Evolutionary conservation across 2,329 filamentous ascomycete genomes (phyloP), one percentile per base, ranked within the genome.

Genomic region (Aspergillus niger): DNA sequence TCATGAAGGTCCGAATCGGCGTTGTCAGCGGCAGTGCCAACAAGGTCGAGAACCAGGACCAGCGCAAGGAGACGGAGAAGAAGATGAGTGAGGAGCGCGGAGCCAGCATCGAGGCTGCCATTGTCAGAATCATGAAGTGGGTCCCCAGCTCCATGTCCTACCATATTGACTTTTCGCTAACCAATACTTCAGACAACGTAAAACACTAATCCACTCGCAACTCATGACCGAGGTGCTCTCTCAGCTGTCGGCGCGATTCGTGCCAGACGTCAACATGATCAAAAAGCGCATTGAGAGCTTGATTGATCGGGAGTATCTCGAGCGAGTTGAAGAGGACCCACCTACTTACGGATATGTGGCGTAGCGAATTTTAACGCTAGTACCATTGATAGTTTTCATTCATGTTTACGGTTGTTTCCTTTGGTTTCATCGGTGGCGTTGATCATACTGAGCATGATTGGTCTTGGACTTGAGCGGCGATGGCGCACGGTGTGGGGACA

Each of bases 1-100:
- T 90, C 53, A 84, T 95, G 70, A 92, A 91, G 74, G 91, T 97
- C 77, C 96, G 96, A 76, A 91, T 95, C 20, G 91, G 91, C 22
- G 89, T 95, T 5, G 90, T 97, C 67, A 90, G 83, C 55, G 77
- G 86, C 53, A 86, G 88, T 1, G 85, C 89, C 17, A 96, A 92
- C 73, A 95, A 92, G 77, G 90, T 96, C 0, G 94, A 98, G 77
- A 91, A 86, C 55, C 81, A 84, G 55, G 80, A 81, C 32, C 86
- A 89, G 74, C 80, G 86, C 47, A 76, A 75, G 47, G 78, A 80
- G 52, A 82, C 81, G 0, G 79, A 83, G 66, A 78, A 78, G 69
- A 80, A 79, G 80, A 85, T 65, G 67, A 78, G 79, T 39, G 80
- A 83, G 13, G 80, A 81, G 61, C 76, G 82, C 44, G 77, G 74